Base-by-base conservation (phyloP, 2,329 filamentous ascomycete species). In the Zasmidium cellare region DNA sequence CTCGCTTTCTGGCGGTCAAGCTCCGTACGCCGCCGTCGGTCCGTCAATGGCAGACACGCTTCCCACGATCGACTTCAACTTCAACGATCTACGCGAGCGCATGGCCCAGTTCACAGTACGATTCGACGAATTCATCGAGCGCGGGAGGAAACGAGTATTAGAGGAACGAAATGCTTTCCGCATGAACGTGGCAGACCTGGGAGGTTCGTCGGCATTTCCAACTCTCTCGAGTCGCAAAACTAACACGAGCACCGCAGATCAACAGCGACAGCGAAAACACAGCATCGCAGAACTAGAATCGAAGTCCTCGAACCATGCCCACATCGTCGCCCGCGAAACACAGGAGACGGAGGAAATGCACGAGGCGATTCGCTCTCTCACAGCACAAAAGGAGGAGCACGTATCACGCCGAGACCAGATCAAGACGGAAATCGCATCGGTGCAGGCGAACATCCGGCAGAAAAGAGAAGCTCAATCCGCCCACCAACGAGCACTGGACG, bases 121-220 rank as follows among this genome's bases (percentile, higher is more conserved):
- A 67, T 99, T 99, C 68, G 94, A 99, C 72, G 87, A 87, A 0
- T 97, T 97, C 68, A 97, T 99, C 63, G 93, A 96, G 71, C 87
- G 90, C 63, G 92, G 92, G 0, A 84, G 93, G 51, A 96, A 96
- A 75, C 86, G 90, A 53, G 91, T 97, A 0, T 75, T 97, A 7
- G 92, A 97, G 69, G 92, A 97, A 79, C 86, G 92, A 71, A 97
- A 97, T 71, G 88, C 96, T 61, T 99, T 97, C 72, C 89, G 90
- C 63, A 89, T 94, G 79, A 96, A 90, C 69, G 80, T 97, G 22
- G 89, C 91, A 47, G 94, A 97, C 74, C 78, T 96, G 35, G 89
- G 96, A 79, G 93, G 93, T 96, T 81, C 54, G 79, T 60, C 38
- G 61, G 56, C 49, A 7, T 46, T 41, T 35, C 24, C 9, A 23